Evolutionary conservation across 2,329 filamentous ascomycete species (phyloP), one percentile per base, ranked within the genome.

Genomic region (Elsinoe necatrix): DNA sequence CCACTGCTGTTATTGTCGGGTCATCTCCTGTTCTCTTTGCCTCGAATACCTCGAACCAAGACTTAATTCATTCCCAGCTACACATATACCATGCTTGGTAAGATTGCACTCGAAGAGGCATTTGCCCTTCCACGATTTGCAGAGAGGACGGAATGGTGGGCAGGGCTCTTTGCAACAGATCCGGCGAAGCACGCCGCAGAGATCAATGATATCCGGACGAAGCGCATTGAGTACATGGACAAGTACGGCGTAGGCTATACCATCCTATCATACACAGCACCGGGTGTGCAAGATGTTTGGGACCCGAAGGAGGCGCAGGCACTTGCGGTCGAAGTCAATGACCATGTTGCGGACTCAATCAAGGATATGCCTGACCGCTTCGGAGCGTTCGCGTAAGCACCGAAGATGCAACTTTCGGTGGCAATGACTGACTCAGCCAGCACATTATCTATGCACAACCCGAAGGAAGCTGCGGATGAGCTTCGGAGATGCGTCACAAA

Each of bases 71-170:
- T 3, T 31, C 20, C 20, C 3, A 9, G 9, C 14, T 4, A 42
- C 6, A 55, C 37, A 8, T 37, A 11, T 56, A 60, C 20, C 8
- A 83, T 83, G 80, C 68, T 76, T 11, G 81, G 82, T 59, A 84
- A 85, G 61, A 75, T 84, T 58, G 78, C 78, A 11, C 72, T 84
- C 20, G 81, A 84, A 66, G 81, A 84, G 69, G 80, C 80, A 12
- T 84, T 83, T 60, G 78, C 77, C 59, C 73, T 83, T 5, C 80
- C 82, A 43, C 75, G 80, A 31, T 75, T 83, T 60, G 72, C 77
- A 45, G 79, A 83, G 60, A 78, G 78, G 67, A 81, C 79, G 4
- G 71, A 72, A 62, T 83, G 80, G 80, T 83, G 80, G 80, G 82
- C 81, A 1, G 69, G 72, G 3, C 67, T 84, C 20, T 85, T 84